Conservation (phyloP, 176 grass and related monocot species). For the Zea luxurians region DNA sequence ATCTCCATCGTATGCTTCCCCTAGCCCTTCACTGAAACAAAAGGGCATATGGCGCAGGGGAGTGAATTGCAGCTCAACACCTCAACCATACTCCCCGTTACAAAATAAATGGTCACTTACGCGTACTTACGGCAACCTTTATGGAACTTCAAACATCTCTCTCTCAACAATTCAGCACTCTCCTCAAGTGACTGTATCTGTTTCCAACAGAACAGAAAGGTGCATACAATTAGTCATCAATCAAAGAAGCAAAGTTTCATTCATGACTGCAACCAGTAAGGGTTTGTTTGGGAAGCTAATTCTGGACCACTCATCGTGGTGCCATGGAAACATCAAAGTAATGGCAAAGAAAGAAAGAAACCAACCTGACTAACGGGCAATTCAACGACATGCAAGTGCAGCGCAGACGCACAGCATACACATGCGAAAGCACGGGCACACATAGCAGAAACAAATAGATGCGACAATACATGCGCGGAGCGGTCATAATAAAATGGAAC, state of each 20-base stretch:
- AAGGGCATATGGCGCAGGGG: neutral
- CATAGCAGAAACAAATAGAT: neutral
- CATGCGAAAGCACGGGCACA: neutral
- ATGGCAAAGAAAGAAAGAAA: neutral
- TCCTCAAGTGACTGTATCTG: conserved; percentile 97
- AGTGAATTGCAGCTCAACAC: neutral
- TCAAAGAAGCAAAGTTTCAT: neutral
- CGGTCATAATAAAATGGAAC: neutral
- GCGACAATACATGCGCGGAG: neutral
- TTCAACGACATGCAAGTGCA: neutral
- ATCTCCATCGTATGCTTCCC: conserved; percentile 91
- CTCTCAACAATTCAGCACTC: conserved; percentile 77
- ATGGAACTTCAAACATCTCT: conserved; percentile 95
- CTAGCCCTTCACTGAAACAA: conserved; percentile 79
- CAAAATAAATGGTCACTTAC: conserved; percentile 62
- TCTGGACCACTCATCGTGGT: neutral
- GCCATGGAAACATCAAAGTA: conserved; percentile 1
- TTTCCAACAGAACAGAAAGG: conserved; percentile 28
- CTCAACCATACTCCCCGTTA: conserved; percentile 19
- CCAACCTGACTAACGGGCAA: neutral
- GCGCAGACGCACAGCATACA: neutral
- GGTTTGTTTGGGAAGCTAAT: conserved; percentile 1
- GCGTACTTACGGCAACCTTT: conserved; percentile 98
- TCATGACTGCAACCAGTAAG: neutral
- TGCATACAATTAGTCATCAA: conserved; percentile 10